Percentiles rank a stretch among this genome's conserved stretches.
phyloP scores from a whole-genome alignment of 106 monocot genomes.

The Apostasia ramifera region DNA sequence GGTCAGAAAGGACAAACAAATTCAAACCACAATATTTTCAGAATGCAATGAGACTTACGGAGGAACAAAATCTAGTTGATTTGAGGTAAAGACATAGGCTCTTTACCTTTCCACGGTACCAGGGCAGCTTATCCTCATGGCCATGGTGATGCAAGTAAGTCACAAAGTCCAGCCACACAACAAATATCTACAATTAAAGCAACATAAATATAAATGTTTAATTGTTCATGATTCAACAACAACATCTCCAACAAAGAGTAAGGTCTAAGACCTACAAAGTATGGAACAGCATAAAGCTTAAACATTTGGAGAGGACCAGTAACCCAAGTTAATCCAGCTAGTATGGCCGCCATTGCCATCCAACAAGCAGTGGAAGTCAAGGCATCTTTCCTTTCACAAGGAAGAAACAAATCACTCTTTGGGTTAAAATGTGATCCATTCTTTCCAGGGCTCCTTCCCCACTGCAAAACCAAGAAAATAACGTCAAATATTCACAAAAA shows the following conservation, averaged over 20 bases:
- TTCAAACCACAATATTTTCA: background rate
- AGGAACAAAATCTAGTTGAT: background rate
- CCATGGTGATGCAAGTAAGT: conserved; percentile 98
- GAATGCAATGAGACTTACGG: background rate
- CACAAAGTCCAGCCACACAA: conserved; percentile 84
- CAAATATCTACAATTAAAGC: conserved; percentile 44
- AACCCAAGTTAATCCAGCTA: conserved; percentile 32
- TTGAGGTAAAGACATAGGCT: background rate
- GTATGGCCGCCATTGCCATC: conserved; percentile 36
- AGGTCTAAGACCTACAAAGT: conserved; percentile 21
- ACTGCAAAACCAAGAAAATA: conserved; percentile 21
- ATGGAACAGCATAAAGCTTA: conserved; percentile 63
- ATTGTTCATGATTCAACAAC: background rate
- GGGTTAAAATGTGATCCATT: conserved; percentile 68
- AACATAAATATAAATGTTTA: background rate
- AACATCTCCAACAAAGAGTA: background rate
- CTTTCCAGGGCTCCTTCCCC: conserved; percentile 71
- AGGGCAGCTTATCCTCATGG: conserved; percentile 78
- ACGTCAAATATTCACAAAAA: background rate
- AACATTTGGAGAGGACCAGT: conserved; percentile 48
- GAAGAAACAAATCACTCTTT: conserved; percentile 51
- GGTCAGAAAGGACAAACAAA: background rate
- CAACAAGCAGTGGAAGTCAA: conserved; percentile 67
- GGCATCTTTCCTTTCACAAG: conserved; percentile 60
- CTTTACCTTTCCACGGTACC: conserved; percentile 87